These are phyloP conservation scores for Delphinella strobiligena DNA, from an alignment of 2,329 filamentous ascomycete species.

Conservation along the genomic window DNA sequence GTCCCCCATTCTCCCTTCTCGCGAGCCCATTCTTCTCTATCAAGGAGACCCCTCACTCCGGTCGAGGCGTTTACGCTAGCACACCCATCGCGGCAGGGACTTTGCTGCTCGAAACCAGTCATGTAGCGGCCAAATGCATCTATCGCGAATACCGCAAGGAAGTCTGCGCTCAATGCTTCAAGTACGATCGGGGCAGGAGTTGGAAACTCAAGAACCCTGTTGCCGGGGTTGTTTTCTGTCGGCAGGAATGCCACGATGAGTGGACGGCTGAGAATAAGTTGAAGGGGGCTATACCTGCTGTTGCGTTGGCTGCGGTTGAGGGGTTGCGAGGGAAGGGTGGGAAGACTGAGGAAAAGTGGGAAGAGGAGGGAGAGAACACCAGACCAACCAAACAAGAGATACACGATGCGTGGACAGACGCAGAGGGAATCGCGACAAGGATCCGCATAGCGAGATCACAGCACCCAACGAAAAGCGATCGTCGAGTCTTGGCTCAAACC, in stretches of 20 bases:
- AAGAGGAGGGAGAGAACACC: constrained; percentile 1
- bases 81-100: constrained; percentile 23
- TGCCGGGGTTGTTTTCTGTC: constrained; percentile 33
- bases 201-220: constrained; percentile 25
- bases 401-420: constrained; percentile 1
- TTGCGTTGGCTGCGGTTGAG: constrained; percentile 14
- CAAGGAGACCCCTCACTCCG: constrained; percentile 28
- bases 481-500: constrained; percentile 6
- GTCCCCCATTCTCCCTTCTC: constrained; percentile 7
- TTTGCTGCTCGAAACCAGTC: constrained; percentile 24
- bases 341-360: background rate
- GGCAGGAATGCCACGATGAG: constrained; percentile 19
- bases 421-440: constrained; percentile 5
- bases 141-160: constrained; percentile 35
- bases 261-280: constrained; percentile 21
- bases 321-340: constrained; percentile 8
- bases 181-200: constrained; percentile 31
- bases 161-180: constrained; percentile 36
- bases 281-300: background rate
- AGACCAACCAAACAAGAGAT: constrained; percentile 12
- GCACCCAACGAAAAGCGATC: constrained; percentile 9
- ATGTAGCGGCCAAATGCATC: constrained; percentile 28
- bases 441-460: constrained; percentile 4
- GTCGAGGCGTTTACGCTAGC: constrained; percentile 33
- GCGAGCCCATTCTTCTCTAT: constrained; percentile 22